Percentiles rank a stretch among this genome's conserved stretches.
phyloP scores from a whole-genome alignment of 1,284 basidiomycete genomes.

The Prillingera fragicola region DNA sequence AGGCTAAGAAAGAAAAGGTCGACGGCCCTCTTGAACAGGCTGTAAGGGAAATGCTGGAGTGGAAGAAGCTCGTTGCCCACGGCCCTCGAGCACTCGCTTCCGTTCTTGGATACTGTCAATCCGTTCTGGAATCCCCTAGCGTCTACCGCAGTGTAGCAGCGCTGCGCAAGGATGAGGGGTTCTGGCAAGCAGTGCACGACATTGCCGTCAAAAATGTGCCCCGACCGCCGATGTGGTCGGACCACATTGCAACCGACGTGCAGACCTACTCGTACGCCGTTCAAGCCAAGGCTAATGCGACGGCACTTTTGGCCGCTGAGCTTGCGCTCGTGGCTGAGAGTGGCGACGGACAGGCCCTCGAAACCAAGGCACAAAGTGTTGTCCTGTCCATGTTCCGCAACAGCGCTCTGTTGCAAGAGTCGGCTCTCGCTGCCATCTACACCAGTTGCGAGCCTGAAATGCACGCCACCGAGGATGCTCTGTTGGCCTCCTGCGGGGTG shows the following conservation, averaged over 20 bases:
- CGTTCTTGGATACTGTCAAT: slow-evolving; percentile 69
- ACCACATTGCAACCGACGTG: slow-evolving; percentile 34
- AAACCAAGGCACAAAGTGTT: slow-evolving; percentile 30
- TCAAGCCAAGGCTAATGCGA: slow-evolving; percentile 41
- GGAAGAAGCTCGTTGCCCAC: slow-evolving; percentile 63
- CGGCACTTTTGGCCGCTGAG: slow-evolving; percentile 31
- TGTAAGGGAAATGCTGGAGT: slow-evolving; percentile 56
- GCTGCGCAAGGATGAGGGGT: slow-evolving; percentile 22
- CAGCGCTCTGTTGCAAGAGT: slow-evolving; percentile 36
- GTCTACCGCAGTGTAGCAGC: slow-evolving; percentile 20
- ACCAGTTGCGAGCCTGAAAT: slow-evolving; percentile 35
- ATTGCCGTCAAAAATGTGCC: slow-evolving; percentile 33
- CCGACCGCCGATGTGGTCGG: slow-evolving; percentile 33
- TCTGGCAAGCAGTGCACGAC: slow-evolving; percentile 39
- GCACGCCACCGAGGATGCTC: slow-evolving; percentile 29
- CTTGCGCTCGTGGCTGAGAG: slow-evolving; percentile 24
- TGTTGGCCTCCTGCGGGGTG: slow-evolving; percentile 30
- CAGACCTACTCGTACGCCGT: slow-evolving; percentile 59
- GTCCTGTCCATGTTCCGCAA: slow-evolving; percentile 40
- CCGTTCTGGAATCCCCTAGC: slow-evolving; percentile 50
- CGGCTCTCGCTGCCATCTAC: slow-evolving; percentile 24
- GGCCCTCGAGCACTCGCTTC: slow-evolving; percentile 74
- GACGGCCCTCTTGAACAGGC: slow-evolving; percentile 50
- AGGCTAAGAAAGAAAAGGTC: slow-evolving; percentile 40
- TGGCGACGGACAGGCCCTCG: slow-evolving; percentile 18